Evolutionary conservation across 345 rosid species (phyloP), one percentile per base, ranked within the genome.

Genomic region (Kernera saxatilis): DNA sequence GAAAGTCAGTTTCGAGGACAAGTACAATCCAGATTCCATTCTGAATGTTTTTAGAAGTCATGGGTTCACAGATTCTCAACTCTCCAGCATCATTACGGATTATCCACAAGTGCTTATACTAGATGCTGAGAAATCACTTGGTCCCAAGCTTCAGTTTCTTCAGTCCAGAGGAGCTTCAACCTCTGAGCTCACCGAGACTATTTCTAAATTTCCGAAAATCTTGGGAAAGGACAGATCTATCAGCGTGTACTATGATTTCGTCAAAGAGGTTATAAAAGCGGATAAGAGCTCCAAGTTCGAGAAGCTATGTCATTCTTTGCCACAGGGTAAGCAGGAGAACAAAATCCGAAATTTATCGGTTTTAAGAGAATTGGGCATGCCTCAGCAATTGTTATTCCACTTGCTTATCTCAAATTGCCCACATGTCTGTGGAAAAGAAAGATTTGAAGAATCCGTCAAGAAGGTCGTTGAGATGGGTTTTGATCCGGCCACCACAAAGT

Each of bases 321-420:
- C 58, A 39, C 25, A 26, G 2, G 25, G 32, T 11, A 5, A 5
- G 30, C 48, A 10, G 4, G 43, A 51, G 67, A 43, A 48, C 3
- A 48, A 46, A 2, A 3, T 48, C 39, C 15, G 65, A 2, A 82
- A 77, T 21, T 5, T 69, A 1, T 54, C 4, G 14, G 46, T 5
- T 54, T 63, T 77, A 43, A 63, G 72, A 53, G 72, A 44, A 6
- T 15, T 67, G 0, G 76, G 83, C 2, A 1, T 79, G 15, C 73
- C 80, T 17, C 58, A 56, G 36, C 2, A 9, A 1, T 1, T 18
- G 21, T 35, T 79, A 3, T 17, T 65, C 8, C 0, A 41, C 1
- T n/a, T 67, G 70, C 18, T 79, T 3, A 33, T 18, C 4, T 13
- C 35, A 4, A 32, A 15, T 5, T 11, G 30, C 1, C 0, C 25